Percentiles rank a stretch among this genome's conserved stretches.
These are phyloP conservation scores for Hygrophoropsis aurantiaca DNA, from an alignment of 768 basidiomycete genomes.

Conservation along the genomic window DNA sequence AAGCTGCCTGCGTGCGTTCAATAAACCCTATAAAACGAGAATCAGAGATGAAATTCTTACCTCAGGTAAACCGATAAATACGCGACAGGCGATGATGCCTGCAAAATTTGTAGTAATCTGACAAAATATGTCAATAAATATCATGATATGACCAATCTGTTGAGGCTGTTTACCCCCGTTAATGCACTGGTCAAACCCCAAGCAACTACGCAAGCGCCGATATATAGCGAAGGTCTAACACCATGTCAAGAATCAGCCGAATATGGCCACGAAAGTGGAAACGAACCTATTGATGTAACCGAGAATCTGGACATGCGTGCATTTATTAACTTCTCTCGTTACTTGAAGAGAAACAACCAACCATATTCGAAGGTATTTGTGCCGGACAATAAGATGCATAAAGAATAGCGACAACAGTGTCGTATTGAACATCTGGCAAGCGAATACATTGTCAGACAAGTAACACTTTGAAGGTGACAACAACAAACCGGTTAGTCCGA, in stretches of 20 bases:
- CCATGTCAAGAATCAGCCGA: constrained; percentile 63
- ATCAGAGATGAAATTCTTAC: constrained; percentile 16
- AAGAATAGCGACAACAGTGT: constrained; percentile 50
- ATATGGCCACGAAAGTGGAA: constrained; percentile 52
- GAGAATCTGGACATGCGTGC: constrained; percentile 41
- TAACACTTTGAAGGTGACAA: background rate
- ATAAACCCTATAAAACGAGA: background rate
- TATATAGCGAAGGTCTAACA: constrained; percentile 60
- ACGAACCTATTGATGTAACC: constrained; percentile 52
- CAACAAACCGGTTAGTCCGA: constrained; percentile 30
- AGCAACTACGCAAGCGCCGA: constrained; percentile 54
- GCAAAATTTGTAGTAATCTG: constrained; percentile 55
- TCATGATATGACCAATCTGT: background rate
- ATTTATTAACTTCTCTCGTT: background rate
- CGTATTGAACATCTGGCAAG: constrained; percentile 49
- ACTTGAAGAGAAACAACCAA: constrained; percentile 15
- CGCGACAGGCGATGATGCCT: constrained; percentile 54
- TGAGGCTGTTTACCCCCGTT: constrained; percentile 48
- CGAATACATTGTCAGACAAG: background rate
- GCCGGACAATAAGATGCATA: constrained; percentile 63
- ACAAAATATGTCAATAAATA: background rate
- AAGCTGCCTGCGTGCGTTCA: constrained; percentile 44
- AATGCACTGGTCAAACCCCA: constrained; percentile 67
- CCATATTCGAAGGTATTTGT: constrained; percentile 71
- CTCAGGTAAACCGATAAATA: constrained; percentile 66